Conservation (phyloP, 306 rosid genomes). For the Rosa chinensis region DNA sequence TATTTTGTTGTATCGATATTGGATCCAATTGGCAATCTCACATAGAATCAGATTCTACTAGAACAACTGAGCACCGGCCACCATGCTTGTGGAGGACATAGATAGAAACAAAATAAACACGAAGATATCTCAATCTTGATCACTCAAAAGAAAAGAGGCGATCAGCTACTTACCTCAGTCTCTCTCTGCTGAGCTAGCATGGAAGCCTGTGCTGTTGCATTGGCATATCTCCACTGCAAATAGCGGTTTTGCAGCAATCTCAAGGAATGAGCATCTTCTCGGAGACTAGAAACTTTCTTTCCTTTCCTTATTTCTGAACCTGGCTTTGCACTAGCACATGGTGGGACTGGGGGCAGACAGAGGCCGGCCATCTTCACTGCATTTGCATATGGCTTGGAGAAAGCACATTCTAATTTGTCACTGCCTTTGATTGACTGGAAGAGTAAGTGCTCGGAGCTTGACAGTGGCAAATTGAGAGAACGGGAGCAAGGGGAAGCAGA, state of each 20-base stretch:
- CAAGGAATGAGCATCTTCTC: slow-evolving; percentile 58
- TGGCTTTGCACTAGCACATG: slow-evolving; percentile 44
- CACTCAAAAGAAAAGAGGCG: neutral
- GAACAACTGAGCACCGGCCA: neutral
- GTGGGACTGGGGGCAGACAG: slow-evolving; percentile 66
- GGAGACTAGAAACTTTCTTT: slow-evolving; percentile 59
- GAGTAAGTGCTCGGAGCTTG: slow-evolving; percentile 34
- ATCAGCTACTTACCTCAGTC: slow-evolving; percentile 48
- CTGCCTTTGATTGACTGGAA: slow-evolving; percentile 34
- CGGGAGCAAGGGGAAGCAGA: slow-evolving; percentile 50
- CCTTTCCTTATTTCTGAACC: slow-evolving; percentile 50
- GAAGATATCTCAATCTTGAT: neutral
- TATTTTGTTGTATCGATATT: neutral
- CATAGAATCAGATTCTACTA: neutral
- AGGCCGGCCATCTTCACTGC: slow-evolving; percentile 43
- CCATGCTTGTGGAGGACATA: neutral
- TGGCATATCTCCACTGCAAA: slow-evolving; percentile 79
- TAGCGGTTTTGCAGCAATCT: slow-evolving; percentile 62
- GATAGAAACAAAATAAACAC: neutral
- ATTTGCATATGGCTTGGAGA: slow-evolving; percentile 36
- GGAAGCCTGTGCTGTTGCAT: slow-evolving; percentile 50
- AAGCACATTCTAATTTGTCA: slow-evolving; percentile 35
- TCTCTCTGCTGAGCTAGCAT: slow-evolving; percentile 58
- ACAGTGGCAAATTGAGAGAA: slow-evolving; percentile 38
- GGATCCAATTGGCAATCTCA: neutral